phyloP scores from a whole-genome alignment of 768 basidiomycete species.

The Leccinum ochraceum region DNA sequence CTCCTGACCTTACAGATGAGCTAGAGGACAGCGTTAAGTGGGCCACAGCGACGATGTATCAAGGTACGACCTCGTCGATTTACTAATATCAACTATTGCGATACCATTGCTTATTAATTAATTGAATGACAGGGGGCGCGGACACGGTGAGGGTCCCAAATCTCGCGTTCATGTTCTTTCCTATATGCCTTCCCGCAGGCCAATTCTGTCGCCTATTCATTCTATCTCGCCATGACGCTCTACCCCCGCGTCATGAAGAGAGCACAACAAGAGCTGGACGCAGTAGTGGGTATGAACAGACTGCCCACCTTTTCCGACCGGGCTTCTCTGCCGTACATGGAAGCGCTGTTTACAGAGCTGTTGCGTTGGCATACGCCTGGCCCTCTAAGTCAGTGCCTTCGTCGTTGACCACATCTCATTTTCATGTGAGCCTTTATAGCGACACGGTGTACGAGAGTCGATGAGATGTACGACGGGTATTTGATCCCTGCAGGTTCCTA shows the following conservation, averaged over 20 bases:
- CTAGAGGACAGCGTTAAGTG: conserved; percentile 22
- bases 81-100: background rate
- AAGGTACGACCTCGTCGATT: conserved; percentile 7
- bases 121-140: conserved; percentile 17
- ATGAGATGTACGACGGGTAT: no score
- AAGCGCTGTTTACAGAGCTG: conserved; percentile 15
- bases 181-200: conserved; percentile 8
- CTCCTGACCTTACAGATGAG: conserved; percentile 12
- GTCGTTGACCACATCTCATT: no score
- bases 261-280: conserved; percentile 30
- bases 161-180: background rate
- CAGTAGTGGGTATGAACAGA: conserved; percentile 23
- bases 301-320: conserved; percentile 30
- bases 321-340: conserved; percentile 29
- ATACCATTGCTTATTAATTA: background rate
- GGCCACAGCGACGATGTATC: conserved; percentile 13
- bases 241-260: conserved; percentile 28
- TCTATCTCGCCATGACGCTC: conserved; percentile 32
- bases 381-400: no score
- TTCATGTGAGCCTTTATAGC: no score
- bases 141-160: conserved; percentile 19
- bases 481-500: no score
- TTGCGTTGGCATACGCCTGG: no score
- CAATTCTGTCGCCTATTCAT: conserved; percentile 11
- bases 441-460: no score